phyloP scores from a whole-genome alignment of 768 basidiomycete species.

The Leccinum incarnatum region DNA sequence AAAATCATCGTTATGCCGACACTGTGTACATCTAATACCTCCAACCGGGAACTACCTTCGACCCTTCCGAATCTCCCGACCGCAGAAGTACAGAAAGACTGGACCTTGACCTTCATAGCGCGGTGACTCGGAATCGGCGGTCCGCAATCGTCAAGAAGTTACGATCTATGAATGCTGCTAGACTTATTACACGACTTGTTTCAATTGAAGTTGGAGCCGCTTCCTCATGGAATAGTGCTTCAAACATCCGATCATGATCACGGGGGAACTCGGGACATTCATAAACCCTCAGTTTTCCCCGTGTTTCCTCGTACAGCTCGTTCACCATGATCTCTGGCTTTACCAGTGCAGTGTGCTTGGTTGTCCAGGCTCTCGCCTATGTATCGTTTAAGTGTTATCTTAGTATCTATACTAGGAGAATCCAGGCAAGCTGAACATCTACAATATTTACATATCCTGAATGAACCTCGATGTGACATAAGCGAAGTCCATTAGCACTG shows the following conservation, averaged over 20 bases:
- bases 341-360: neutral
- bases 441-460: too few species aligned
- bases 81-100: neutral
- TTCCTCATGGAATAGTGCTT: neutral
- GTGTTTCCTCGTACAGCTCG: neutral
- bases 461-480: too few species aligned
- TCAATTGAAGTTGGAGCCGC: too few species aligned
- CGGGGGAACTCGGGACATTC: neutral
- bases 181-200: too few species aligned
- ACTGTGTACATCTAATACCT: neutral
- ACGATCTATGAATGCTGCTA: too few species aligned
- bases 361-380: slow-evolving; percentile 9
- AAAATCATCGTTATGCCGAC: neutral
- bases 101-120: too few species aligned
- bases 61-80: neutral
- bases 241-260: slow-evolving; percentile 12
- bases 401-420: too few species aligned
- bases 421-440: too few species aligned
- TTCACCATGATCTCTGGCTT: slow-evolving; percentile 10
- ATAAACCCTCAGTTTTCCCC: slow-evolving; percentile 1
- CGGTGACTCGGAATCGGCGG: neutral
- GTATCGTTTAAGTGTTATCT: neutral
- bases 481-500: too few species aligned
- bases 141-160: neutral
- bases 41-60: neutral